Evolutionary conservation across 306 rosid genomes (phyloP).

Genomic region (Vigna unguiculata): DNA sequence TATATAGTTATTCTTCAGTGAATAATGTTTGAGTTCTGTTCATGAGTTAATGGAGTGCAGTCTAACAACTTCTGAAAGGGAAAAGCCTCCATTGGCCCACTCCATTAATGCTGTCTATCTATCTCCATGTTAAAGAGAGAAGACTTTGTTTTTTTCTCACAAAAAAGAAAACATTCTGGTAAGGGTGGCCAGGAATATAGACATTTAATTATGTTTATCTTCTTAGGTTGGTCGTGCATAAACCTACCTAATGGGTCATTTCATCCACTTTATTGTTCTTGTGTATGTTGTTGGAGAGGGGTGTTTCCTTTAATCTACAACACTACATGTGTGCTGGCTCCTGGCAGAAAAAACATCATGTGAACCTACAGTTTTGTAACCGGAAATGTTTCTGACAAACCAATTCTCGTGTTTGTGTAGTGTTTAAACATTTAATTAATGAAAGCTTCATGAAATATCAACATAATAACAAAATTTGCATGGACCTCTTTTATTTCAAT

Average conservation of each 20-base stretch:
- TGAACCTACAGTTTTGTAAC: neutral
- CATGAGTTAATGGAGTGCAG: slow-evolving; percentile 8
- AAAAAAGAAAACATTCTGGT: neutral
- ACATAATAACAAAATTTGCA: neutral
- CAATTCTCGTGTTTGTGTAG: neutral
- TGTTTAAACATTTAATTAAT: neutral
- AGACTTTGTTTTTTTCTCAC: neutral
- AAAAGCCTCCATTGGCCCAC: slow-evolving; percentile 26
- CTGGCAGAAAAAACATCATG: slow-evolving; percentile 4
- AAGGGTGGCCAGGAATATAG: neutral
- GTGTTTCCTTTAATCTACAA: neutral
- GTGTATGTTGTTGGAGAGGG: neutral
- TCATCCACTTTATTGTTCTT: slow-evolving; percentile 9
- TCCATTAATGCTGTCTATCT: slow-evolving; percentile 15
- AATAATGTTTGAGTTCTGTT: slow-evolving; percentile 33
- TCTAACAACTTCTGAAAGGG: neutral
- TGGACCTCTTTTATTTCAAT: neutral
- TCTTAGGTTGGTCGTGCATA: neutral
- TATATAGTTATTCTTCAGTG: no score
- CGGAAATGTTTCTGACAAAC: neutral
- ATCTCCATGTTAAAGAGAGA: neutral
- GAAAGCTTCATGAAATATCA: neutral
- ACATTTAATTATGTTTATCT: neutral
- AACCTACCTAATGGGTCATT: slow-evolving; percentile 30
- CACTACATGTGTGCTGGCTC: neutral